Evolutionary conservation across 1,139 yeast genomes (phyloP), one percentile per base, ranked within the genome.

Genomic region (Kurtzmaniella quercitrusa): DNA sequence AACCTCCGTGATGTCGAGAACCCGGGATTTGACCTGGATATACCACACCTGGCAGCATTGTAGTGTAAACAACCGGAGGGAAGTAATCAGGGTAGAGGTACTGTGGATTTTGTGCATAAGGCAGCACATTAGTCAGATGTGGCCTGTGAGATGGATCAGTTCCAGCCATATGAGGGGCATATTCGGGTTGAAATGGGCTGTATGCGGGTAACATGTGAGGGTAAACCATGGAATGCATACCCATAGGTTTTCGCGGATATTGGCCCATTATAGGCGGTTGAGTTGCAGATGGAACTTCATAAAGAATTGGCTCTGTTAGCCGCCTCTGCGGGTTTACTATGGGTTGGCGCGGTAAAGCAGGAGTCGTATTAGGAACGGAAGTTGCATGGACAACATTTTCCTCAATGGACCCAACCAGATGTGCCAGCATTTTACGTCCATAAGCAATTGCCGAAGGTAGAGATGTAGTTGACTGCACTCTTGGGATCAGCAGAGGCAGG

Each of bases 401-500:
- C 7, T 36, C 17, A 18, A 19, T 36, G 16, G 38, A 19, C 4
- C 38, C 19, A 12, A 19, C 23, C 25, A 19, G 23, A 19, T 36
- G 38, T 3, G 15, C 21, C 38, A 36, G 38, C 25, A 36, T 36
- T 36, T 36, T 36, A 6, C 38, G 19, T 5, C 38, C 38, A n/a
- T 36, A 36, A 8, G 38, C 38, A 36, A 43, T 43, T 12, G 38
- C 40, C 39, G 38, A 43, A 10, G 46, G 46, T 2, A 43, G 25
- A 10, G 46, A 43, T 15, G 46, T 39, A 5, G 46, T 29, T 16
- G 43, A 34, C 9, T 38, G 25, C 9, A 46, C 42, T 25, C 48
- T 25, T 15, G 48, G 48, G 31, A 46, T 43, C 40, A 44, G 37
- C 18, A 46, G 43, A 15, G 50, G 48, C 14, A 43, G 41, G 5